These are phyloP conservation scores for Poa annua DNA, from an alignment of 176 grass and related monocot genomes.

Conservation along the genomic window DNA sequence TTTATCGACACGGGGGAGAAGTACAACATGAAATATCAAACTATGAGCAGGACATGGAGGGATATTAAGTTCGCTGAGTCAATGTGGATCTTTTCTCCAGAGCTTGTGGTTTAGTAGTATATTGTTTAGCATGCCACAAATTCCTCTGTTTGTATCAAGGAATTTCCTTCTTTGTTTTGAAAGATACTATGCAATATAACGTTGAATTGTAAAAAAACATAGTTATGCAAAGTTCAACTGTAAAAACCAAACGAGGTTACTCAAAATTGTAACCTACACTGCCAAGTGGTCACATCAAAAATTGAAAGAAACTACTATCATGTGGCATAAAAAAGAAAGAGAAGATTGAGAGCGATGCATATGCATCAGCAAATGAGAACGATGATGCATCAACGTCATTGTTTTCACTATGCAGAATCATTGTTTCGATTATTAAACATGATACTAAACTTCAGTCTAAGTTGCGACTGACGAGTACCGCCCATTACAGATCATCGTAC, in stretches of 20 bases:
- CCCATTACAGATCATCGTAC: too few relatives aligned
- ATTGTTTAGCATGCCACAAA: not conserved
- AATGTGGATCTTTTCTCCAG: too few relatives aligned
- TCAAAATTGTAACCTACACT: not conserved
- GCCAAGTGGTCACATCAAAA: not conserved
- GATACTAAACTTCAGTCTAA: not conserved
- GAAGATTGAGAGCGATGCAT: not conserved
- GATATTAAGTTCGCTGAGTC: too few relatives aligned
- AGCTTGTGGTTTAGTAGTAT: too few relatives aligned
- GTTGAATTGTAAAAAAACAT: not conserved
- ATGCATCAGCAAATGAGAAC: too few relatives aligned
- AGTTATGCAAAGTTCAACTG: not conserved
- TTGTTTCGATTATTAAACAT: not conserved
- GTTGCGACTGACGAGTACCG: not conserved
- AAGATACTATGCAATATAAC: not conserved
- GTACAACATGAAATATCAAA: not conserved
- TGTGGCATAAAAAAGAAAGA: not conserved
- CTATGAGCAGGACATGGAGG: not conserved
- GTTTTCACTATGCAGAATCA: not conserved
- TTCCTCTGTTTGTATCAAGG: too few relatives aligned
- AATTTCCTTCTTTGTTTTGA: not conserved
- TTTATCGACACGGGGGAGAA: conserved; percentile 1
- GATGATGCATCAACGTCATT: not conserved
- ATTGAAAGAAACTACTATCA: not conserved
- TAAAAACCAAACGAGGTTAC: not conserved